Evolutionary conservation across 306 rosid species (phyloP).

Genomic region (Begonia loranthoides): DNA sequence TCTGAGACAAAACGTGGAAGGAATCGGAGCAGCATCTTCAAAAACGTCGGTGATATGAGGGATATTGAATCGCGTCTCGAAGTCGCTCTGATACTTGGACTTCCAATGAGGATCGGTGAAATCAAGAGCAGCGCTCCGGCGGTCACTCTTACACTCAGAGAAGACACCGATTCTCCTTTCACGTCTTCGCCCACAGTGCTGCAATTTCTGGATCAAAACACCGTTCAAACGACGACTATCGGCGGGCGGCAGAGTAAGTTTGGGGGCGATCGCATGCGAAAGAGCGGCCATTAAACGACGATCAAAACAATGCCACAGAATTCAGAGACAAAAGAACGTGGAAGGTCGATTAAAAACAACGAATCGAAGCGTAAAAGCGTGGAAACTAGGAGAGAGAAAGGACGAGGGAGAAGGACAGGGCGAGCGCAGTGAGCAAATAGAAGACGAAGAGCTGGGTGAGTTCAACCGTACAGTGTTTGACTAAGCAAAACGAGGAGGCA

Average conservation of each 20-base stretch:
- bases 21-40: constrained; percentile 47
- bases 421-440: no score
- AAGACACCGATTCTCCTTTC: constrained; percentile 13
- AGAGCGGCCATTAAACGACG: constrained; percentile 42
- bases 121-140: constrained; percentile 24
- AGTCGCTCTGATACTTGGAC: constrained; percentile 56
- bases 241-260: constrained; percentile 20
- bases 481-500: no score
- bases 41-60: constrained; percentile 75
- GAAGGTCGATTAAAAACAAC: not conserved
- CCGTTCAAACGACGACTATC: constrained; percentile 9
- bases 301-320: not conserved
- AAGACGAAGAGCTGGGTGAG: no score
- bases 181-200: constrained; percentile 3
- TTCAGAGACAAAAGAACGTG: not conserved
- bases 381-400: no score
- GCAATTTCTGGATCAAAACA: constrained; percentile 7
- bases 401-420: no score
- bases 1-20: constrained; percentile 89
- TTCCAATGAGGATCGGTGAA: constrained; percentile 84
- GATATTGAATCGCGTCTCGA: constrained; percentile 58
- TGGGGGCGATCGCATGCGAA: constrained; percentile 36
- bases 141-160: constrained; percentile 14
- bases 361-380: no score
- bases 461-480: no score